phyloP scores from a whole-genome alignment of 129 eudicot species.

The Scalesia atractyloides region DNA sequence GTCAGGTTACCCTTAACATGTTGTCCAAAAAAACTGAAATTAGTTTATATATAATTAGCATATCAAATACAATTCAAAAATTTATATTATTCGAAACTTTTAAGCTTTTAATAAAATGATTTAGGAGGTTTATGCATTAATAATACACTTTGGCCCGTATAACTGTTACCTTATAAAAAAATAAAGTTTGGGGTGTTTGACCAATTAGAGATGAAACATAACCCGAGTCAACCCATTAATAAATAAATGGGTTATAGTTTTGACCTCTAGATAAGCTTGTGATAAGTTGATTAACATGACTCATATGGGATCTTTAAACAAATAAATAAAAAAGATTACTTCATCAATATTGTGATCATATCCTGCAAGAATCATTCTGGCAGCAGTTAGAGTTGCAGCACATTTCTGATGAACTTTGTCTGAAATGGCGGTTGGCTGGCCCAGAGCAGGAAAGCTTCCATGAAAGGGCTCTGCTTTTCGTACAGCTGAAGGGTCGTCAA shows the following conservation, averaged over 20 bases:
- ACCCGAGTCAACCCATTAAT: neutral
- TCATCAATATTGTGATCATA: conserved; percentile 93
- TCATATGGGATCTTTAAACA: neutral
- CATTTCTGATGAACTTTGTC: conserved; percentile 98
- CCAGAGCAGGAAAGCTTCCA: conserved; percentile 83
- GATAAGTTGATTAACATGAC: neutral
- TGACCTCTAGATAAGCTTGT: neutral
- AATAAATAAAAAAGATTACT: conserved; percentile 40
- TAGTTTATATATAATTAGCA: neutral
- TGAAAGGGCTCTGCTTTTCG: conserved; percentile 95
- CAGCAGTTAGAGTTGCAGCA: conserved; percentile 94
- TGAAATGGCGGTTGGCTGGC: conserved; percentile 90
- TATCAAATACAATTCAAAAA: neutral
- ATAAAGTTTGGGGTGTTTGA: neutral
- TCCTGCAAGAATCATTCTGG: conserved; percentile 96
- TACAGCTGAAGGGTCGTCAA: conserved; percentile 98
- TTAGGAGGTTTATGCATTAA: neutral
- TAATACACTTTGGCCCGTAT: neutral
- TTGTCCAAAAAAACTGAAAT: neutral
- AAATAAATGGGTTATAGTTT: neutral
- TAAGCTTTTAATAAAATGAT: neutral
- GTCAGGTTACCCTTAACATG: neutral
- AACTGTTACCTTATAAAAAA: neutral
- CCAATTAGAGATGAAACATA: neutral
- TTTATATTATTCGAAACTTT: neutral